A percentile compares a stretch with the other conserved stretches of the same genome.
These are phyloP conservation scores for Sesbania bispinosa DNA, from an alignment of 306 rosid species.

Conservation along the genomic window DNA sequence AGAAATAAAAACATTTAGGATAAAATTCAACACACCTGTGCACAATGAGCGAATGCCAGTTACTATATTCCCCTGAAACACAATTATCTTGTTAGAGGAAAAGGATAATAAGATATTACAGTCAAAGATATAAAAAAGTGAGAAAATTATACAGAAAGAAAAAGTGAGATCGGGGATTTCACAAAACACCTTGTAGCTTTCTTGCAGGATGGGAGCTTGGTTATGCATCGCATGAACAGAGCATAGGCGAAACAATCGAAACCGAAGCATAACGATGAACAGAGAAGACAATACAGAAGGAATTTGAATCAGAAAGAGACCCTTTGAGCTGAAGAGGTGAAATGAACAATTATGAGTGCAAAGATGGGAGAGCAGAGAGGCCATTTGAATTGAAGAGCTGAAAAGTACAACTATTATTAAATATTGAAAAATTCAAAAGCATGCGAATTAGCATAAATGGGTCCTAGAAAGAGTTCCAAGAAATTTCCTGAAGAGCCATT, in stretches of 20 bases:
- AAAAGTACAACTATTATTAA: neutral
- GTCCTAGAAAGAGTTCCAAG: neutral
- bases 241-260: constrained; percentile 3
- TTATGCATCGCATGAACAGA: neutral
- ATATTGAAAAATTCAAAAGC: neutral
- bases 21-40: neutral
- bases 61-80: constrained; percentile 8
- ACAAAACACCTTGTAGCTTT: constrained; percentile 13
- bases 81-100: neutral
- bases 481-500: neutral
- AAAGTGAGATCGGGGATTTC: neutral
- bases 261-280: constrained; percentile 6
- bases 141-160: neutral
- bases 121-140: neutral
- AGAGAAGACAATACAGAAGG: neutral
- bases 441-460: neutral
- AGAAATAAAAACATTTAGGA: neutral
- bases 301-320: neutral
- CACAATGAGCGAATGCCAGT: neutral
- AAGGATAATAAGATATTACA: neutral
- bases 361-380: too few relatives aligned
- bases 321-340: neutral
- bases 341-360: neutral
- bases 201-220: neutral
- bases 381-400: neutral